Evolutionary conservation across 2,329 filamentous ascomycete species (phyloP).

Genomic region (Nemania diffusa): DNA sequence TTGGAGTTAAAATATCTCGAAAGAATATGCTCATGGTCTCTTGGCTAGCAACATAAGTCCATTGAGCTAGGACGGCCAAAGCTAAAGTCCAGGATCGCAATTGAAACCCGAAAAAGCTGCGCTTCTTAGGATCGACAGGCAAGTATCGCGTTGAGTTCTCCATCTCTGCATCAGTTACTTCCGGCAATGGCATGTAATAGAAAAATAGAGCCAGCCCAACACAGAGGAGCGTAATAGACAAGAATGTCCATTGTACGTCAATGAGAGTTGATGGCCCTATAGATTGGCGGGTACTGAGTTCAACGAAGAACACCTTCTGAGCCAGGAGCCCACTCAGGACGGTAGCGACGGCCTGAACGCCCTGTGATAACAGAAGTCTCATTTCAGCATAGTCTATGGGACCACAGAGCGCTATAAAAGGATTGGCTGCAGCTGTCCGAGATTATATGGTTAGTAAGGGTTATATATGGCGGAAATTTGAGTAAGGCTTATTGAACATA

Average conservation of each 20-base stretch:
- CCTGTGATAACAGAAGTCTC: slow-evolving; percentile 79
- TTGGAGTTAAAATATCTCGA: slow-evolving; percentile 58
- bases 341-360: slow-evolving; percentile 78
- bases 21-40: slow-evolving; percentile 71
- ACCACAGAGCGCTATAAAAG: slow-evolving; percentile 77
- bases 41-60: slow-evolving; percentile 81
- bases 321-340: slow-evolving; percentile 78
- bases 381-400: slow-evolving; percentile 78
- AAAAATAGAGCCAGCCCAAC: slow-evolving; percentile 75
- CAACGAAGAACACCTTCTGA: slow-evolving; percentile 77
- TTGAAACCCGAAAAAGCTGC: slow-evolving; percentile 61
- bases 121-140: slow-evolving; percentile 62
- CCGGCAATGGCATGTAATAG: slow-evolving; percentile 74
- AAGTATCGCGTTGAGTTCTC: slow-evolving; percentile 59
- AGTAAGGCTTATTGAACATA: neutral
- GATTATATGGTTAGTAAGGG: slow-evolving; percentile 16
- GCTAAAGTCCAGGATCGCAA: slow-evolving; percentile 68
- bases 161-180: slow-evolving; percentile 67
- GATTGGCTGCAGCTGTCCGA: slow-evolving; percentile 72
- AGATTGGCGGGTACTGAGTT: slow-evolving; percentile 55
- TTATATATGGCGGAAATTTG: neutral
- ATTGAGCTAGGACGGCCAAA: slow-evolving; percentile 80
- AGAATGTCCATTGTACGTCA: slow-evolving; percentile 85
- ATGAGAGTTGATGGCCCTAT: slow-evolving; percentile 64
- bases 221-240: slow-evolving; percentile 81